Evolutionary conservation across 2,329 filamentous ascomycete genomes (phyloP).

Genomic region (Claviceps capensis): DNA sequence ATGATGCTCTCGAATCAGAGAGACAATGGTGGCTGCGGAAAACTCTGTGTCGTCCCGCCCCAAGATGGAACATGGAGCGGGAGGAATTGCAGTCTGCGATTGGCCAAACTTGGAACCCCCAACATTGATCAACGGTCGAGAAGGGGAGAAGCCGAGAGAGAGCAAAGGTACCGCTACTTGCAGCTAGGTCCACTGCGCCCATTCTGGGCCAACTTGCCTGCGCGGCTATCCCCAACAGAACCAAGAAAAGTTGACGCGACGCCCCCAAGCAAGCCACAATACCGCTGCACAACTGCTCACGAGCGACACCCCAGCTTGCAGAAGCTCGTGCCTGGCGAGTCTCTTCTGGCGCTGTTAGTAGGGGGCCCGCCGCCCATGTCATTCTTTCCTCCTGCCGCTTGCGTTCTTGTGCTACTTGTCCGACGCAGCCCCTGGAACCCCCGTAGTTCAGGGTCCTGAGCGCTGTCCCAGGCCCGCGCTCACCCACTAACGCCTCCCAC

Average conservation of each 20-base stretch:
- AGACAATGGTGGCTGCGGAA: background rate
- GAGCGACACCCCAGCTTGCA: background rate
- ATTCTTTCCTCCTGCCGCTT: background rate
- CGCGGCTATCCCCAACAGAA: constrained; percentile 27
- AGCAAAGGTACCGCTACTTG: background rate
- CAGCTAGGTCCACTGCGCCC: background rate
- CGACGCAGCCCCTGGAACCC: background rate
- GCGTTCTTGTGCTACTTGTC: background rate
- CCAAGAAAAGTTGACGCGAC: constrained; percentile 17
- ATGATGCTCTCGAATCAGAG: background rate
- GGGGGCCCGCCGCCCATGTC: background rate
- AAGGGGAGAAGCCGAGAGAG: background rate
- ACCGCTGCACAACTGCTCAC: background rate
- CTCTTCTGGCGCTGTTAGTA: background rate
- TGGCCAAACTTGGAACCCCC: background rate
- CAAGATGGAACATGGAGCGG: background rate
- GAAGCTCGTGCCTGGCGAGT: background rate
- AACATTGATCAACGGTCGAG: background rate
- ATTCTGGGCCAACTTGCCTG: constrained; percentile 5
- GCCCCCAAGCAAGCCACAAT: background rate
- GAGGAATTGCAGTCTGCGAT: background rate
- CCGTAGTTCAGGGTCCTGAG: no score
- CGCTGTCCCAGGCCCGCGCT: no score
- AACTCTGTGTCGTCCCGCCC: background rate
- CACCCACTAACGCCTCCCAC: no score